Percentiles rank a stretch among this genome's conserved stretches.
Conservation (phyloP, 805 yeast species). For the Suhomyces pyralidae region DNA sequence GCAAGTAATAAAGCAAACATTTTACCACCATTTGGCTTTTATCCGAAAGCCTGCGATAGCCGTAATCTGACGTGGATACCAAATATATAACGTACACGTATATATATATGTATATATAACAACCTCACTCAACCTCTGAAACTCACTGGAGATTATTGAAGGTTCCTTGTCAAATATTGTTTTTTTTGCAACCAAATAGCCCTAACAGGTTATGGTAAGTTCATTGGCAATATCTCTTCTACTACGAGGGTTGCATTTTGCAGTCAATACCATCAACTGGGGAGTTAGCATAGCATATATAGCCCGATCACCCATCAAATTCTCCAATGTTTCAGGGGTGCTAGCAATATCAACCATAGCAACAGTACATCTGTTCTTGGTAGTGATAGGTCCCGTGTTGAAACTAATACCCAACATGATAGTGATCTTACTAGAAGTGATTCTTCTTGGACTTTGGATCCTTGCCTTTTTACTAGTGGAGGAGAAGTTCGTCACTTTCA, state of each 20-base stretch:
- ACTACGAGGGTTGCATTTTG: conserved; percentile 5
- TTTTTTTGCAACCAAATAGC: conserved; percentile 3
- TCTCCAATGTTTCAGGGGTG: conserved; percentile 3
- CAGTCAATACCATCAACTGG: conserved; percentile 4
- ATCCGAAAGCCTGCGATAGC: neutral
- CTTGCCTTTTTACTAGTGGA: conserved; percentile 4
- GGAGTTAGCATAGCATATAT: conserved; percentile 1
- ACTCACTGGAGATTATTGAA: neutral
- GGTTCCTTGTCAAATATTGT: neutral
- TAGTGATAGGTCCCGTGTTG: conserved; percentile 4
- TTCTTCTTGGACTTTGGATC: conserved; percentile 8
- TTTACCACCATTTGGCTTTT: neutral
- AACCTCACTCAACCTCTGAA: neutral
- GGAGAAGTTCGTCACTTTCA: conserved; percentile 3
- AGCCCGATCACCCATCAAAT: neutral
- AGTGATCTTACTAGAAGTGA: conserved; percentile 3
- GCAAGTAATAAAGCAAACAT: neutral
- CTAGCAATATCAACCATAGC: conserved; percentile 4
- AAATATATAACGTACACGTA: neutral
- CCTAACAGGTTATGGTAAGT: neutral
- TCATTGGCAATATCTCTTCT: conserved; percentile 4
- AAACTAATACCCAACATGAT: conserved; percentile 3
- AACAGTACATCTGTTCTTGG: conserved; percentile 1
- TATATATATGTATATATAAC: neutral
- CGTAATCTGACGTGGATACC: neutral